These are phyloP conservation scores for Leucocoprinus leucothites DNA, from an alignment of 768 basidiomycete genomes.

Conservation along the genomic window DNA sequence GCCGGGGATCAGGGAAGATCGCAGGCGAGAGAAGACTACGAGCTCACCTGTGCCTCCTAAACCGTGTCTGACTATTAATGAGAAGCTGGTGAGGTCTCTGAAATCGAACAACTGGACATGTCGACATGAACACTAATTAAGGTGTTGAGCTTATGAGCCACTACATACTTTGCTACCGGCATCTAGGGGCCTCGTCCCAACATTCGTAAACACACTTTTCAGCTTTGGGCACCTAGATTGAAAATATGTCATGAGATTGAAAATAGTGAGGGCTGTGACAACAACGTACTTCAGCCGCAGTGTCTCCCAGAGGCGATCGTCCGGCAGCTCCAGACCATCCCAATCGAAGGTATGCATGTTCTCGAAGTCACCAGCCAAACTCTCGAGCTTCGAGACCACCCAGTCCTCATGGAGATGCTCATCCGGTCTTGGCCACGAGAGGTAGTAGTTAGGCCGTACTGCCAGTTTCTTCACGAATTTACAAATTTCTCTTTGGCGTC, in stretches of 20 bases:
- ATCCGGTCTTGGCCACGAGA: slow-evolving; percentile 46
- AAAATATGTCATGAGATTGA: not conserved
- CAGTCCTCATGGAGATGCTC: slow-evolving; percentile 36
- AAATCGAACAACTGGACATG: slow-evolving; percentile 37
- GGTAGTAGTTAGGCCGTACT: slow-evolving; percentile 49
- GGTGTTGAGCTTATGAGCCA: slow-evolving; percentile 5
- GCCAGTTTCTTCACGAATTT: slow-evolving; percentile 38
- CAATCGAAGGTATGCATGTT: slow-evolving; percentile 45
- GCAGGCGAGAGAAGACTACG: not conserved
- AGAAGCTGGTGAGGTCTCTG: slow-evolving; percentile 40
- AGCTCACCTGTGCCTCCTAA: slow-evolving; percentile 33
- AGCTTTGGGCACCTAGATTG: slow-evolving; percentile 38
- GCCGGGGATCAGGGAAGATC: slow-evolving; percentile 2
- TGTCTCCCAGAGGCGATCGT: slow-evolving; percentile 38
- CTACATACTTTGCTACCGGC: slow-evolving; percentile 24
- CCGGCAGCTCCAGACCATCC: slow-evolving; percentile 48
- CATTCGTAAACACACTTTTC: slow-evolving; percentile 41
- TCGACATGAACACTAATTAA: slow-evolving; percentile 10
- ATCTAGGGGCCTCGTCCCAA: slow-evolving; percentile 33
- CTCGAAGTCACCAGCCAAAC: slow-evolving; percentile 29
- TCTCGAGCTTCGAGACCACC: slow-evolving; percentile 34
- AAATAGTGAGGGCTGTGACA: too few species aligned
- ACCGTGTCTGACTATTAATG: slow-evolving; percentile 44
- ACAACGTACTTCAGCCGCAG: slow-evolving; percentile 34
- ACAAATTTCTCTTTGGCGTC: slow-evolving; percentile 31